Conservation (phyloP, 768 basidiomycete genomes). For the Naganishia friedmannii region DNA sequence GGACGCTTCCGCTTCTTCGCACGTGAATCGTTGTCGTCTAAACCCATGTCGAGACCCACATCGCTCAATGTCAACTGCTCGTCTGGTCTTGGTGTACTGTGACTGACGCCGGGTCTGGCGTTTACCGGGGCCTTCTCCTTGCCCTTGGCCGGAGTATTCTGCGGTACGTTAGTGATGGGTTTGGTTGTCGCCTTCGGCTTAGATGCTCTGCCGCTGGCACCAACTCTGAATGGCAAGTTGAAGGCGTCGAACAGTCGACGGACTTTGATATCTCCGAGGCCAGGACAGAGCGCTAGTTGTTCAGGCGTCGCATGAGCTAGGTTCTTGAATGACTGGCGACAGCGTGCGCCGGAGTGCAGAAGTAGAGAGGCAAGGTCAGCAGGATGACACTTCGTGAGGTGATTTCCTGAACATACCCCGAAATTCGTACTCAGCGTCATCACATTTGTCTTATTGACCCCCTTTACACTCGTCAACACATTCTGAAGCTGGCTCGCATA, state of each 20-base stretch:
- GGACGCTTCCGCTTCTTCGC: slow-evolving; percentile 2
- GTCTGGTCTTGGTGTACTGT: neutral
- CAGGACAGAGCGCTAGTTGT: slow-evolving; percentile 77
- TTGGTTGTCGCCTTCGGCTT: neutral
- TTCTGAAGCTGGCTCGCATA: slow-evolving; percentile 76
- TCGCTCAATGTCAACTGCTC: slow-evolving; percentile 18
- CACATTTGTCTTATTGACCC: slow-evolving; percentile 96
- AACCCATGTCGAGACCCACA: slow-evolving; percentile 8
- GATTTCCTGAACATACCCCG: slow-evolving; percentile 62
- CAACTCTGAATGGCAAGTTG: slow-evolving; percentile 68
- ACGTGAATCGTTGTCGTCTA: neutral
- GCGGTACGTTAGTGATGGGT: neutral
- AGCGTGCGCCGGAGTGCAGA: neutral
- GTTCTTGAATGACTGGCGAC: slow-evolving; percentile 72
- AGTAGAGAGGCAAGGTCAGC: neutral
- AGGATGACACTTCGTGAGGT: neutral
- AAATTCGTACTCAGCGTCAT: slow-evolving; percentile 86
- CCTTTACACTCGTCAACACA: slow-evolving; percentile 80
- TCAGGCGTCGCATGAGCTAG: slow-evolving; percentile 72
- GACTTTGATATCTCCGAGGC: slow-evolving; percentile 91
- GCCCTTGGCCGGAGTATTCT: neutral
- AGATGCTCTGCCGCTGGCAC: slow-evolving; percentile 26
- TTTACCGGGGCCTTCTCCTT: neutral
- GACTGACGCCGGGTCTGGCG: too few relatives aligned
- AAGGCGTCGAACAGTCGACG: slow-evolving; percentile 86